Conservation (phyloP, 148 eudicot genomes). For the Diospyros lotus region DNA sequence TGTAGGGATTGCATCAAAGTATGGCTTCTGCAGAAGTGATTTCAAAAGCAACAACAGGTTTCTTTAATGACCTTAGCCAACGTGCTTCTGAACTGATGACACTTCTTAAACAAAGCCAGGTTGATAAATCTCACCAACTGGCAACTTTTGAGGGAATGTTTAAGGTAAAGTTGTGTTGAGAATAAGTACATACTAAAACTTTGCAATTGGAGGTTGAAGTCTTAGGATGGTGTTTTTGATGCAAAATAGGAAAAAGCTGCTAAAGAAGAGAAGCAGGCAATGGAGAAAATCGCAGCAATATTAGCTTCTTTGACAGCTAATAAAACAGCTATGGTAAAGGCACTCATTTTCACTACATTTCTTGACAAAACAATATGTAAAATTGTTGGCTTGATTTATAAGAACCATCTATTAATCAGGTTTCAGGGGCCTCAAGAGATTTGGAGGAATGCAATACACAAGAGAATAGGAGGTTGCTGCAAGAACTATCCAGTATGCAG, state of each 20-base stretch:
- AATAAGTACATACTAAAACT: background rate
- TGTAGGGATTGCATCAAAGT: slow-evolving; percentile 61
- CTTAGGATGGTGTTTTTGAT: background rate
- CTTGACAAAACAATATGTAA: background rate
- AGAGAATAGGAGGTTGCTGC: slow-evolving; percentile 36
- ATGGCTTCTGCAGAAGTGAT: slow-evolving; percentile 56
- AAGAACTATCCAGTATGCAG: slow-evolving; percentile 50
- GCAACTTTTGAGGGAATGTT: slow-evolving; percentile 55
- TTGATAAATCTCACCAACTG: slow-evolving; percentile 34
- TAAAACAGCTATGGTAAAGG: slow-evolving; percentile 46
- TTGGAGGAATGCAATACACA: slow-evolving; percentile 33
- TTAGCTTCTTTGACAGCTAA: slow-evolving; percentile 51
- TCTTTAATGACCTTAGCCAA: slow-evolving; percentile 52
- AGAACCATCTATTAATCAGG: slow-evolving; percentile 34
- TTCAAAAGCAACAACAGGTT: slow-evolving; percentile 49
- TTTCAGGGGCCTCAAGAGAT: slow-evolving; percentile 53
- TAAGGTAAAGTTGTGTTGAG: slow-evolving; percentile 39
- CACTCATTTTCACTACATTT: background rate
- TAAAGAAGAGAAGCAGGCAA: slow-evolving; percentile 64
- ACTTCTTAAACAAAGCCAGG: slow-evolving; percentile 51
- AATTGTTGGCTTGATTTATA: slow-evolving; percentile 1
- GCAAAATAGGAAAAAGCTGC: slow-evolving; percentile 64
- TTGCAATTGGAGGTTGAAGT: background rate
- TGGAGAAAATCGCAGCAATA: slow-evolving; percentile 59
- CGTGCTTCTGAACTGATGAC: slow-evolving; percentile 50